These are phyloP conservation scores for Phaeophleospora eucalypticola DNA, from an alignment of 2,329 filamentous ascomycete genomes.

Conservation along the genomic window DNA sequence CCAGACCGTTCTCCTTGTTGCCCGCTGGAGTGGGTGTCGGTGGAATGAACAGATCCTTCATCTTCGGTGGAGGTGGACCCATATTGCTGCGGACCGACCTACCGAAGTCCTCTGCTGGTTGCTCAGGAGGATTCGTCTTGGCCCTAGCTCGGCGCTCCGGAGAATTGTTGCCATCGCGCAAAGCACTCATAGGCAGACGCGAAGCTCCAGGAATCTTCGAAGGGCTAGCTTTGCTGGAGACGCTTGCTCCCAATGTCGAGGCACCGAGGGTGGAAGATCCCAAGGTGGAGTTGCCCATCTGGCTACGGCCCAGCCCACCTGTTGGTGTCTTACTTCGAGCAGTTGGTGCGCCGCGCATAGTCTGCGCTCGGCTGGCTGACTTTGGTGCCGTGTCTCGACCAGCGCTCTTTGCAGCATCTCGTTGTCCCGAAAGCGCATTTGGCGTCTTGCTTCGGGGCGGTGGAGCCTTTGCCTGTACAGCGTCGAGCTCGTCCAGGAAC, in stretches of 20 bases:
- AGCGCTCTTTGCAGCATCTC: constrained; percentile 30
- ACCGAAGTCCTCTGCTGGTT: constrained; percentile 43
- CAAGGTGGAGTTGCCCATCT: constrained; percentile 19
- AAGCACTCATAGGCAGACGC: constrained; percentile 63
- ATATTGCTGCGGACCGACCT: constrained; percentile 34
- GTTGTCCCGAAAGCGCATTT: constrained; percentile 25
- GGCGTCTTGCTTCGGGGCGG: constrained; percentile 65
- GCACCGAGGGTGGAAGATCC: constrained; percentile 25
- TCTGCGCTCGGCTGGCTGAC: constrained; percentile 34
- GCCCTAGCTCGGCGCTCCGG: constrained; percentile 61
- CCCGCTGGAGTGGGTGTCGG: constrained; percentile 45
- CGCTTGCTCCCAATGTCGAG: constrained; percentile 29
- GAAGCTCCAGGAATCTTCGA: constrained; percentile 58
- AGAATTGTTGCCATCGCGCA: constrained; percentile 72
- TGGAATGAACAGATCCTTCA: constrained; percentile 72
- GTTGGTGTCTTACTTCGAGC: constrained; percentile 44
- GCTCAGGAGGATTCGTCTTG: constrained; percentile 15
- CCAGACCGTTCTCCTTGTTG: constrained; percentile 35
- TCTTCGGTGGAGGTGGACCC: constrained; percentile 68
- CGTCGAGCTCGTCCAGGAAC: constrained; percentile 81
- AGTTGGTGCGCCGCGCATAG: constrained; percentile 40
- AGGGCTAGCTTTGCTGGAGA: constrained; percentile 46
- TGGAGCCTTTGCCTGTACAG: constrained; percentile 54
- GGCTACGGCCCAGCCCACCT: constrained; percentile 32
- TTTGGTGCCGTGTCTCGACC: constrained; percentile 17